A percentile compares a stretch with the other conserved stretches of the same genome.
Conservation (phyloP, 2,329 filamentous ascomycete genomes). For the Ophiosphaerella narmari region DNA sequence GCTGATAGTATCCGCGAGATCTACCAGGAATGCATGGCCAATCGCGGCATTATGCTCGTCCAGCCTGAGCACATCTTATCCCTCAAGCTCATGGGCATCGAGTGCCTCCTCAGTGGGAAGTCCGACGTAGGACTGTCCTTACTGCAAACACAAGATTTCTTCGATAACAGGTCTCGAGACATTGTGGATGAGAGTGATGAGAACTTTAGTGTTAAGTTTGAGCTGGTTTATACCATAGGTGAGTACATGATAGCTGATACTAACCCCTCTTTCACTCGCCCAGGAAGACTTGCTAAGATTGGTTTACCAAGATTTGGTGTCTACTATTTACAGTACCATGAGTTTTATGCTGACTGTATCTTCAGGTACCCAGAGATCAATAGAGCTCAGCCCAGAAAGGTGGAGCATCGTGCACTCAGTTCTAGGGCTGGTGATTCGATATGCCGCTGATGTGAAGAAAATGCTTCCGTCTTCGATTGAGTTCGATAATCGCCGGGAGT, state of each 20-base stretch:
- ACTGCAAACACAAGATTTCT: slow-evolving; percentile 49
- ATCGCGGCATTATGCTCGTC: slow-evolving; percentile 60
- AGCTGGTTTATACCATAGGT: slow-evolving; percentile 67
- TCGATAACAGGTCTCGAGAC: slow-evolving; percentile 55
- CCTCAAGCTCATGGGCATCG: slow-evolving; percentile 64
- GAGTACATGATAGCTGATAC: neutral
- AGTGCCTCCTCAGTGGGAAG: slow-evolving; percentile 48
- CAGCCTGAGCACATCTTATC: slow-evolving; percentile 69
- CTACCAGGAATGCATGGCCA: slow-evolving; percentile 52
- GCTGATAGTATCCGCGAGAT: slow-evolving; percentile 46
- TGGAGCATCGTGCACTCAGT: slow-evolving; percentile 62
- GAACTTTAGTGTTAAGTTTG: slow-evolving; percentile 63
- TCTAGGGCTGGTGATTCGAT: slow-evolving; percentile 48
- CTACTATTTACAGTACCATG: neutral
- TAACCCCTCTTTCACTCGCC: neutral
- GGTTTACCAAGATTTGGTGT: no score
- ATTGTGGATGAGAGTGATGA: slow-evolving; percentile 70
- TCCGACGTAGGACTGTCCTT: slow-evolving; percentile 39
- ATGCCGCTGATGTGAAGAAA: slow-evolving; percentile 31
- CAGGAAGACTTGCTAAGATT: no score
- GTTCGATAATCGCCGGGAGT: slow-evolving; percentile 33
- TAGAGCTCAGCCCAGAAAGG: slow-evolving; percentile 58
- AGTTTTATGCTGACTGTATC: neutral
- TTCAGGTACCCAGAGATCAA: slow-evolving; percentile 41
- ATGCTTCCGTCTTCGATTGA: slow-evolving; percentile 47